Conservation (phyloP, 345 rosid species). For the Eucalyptus fibrosa region DNA sequence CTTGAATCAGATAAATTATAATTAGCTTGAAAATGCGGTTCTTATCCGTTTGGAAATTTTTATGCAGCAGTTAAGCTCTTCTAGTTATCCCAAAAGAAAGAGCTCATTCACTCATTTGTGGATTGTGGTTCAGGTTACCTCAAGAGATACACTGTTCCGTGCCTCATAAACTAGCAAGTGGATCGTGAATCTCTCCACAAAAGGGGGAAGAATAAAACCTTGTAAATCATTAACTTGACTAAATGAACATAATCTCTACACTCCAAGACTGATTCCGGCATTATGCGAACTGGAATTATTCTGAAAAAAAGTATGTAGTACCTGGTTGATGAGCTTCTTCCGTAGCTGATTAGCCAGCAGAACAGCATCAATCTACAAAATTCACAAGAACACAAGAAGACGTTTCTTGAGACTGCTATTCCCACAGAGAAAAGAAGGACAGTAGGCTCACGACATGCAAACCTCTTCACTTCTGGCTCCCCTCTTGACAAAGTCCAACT, state of each 20-base stretch:
- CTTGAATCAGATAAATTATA: background rate
- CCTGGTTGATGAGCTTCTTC: constrained; percentile 78
- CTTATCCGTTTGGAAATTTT: background rate
- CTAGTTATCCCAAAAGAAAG: background rate
- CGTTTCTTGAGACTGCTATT: background rate
- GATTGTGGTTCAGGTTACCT: background rate
- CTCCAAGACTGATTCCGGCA: background rate
- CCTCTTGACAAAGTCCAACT: constrained; percentile 86
- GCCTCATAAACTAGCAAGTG: background rate
- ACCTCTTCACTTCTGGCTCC: constrained; percentile 90
- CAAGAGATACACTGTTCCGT: background rate
- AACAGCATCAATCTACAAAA: constrained; percentile 82
- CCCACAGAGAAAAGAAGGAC: background rate
- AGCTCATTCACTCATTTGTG: background rate
- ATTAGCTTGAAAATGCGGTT: background rate
- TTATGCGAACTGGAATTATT: background rate
- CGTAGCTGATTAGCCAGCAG: constrained; percentile 63
- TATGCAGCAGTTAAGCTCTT: background rate
- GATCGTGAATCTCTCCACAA: background rate
- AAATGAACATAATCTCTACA: background rate
- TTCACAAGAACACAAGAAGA: background rate
- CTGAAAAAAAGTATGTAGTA: background rate
- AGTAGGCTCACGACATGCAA: background rate
- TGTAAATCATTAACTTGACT: background rate
- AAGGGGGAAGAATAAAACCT: background rate